Evolutionary conservation across 768 basidiomycete species (phyloP).

Genomic region (Phaffia tasmanica): DNA sequence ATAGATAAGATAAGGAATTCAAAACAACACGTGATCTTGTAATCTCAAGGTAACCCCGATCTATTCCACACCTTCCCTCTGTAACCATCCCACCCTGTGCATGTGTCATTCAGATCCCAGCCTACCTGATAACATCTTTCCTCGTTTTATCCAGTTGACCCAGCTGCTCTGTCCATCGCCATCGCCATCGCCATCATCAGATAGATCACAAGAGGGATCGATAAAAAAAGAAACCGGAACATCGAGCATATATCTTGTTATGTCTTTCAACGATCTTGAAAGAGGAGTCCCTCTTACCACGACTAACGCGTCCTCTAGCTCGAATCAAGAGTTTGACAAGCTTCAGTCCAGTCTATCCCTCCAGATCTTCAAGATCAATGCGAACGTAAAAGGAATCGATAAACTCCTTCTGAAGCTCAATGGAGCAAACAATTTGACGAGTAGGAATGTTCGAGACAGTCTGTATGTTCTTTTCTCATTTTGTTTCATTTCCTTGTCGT

Average conservation of each 20-base stretch:
- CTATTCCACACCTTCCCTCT: too few relatives aligned
- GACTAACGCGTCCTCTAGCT: background rate
- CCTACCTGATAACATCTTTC: too few relatives aligned
- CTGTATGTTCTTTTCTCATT: background rate
- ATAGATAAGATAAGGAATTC: too few relatives aligned
- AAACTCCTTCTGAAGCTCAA: conserved; percentile 97
- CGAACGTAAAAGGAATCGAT: conserved; percentile 89
- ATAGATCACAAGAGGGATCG: too few relatives aligned
- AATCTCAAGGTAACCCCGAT: too few relatives aligned
- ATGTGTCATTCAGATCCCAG: too few relatives aligned
- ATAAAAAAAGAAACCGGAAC: too few relatives aligned
- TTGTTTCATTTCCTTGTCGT: background rate
- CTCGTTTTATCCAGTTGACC: too few relatives aligned
- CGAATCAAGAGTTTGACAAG: conserved; percentile 45
- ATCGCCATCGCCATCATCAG: too few relatives aligned
- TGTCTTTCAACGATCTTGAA: conserved; percentile 23
- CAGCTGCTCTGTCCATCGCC: too few relatives aligned
- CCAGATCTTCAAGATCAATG: conserved; percentile 97
- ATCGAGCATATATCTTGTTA: background rate
- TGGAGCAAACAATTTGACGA: conserved; percentile 42
- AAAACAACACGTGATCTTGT: too few relatives aligned
- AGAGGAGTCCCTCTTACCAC: conserved; percentile 7
- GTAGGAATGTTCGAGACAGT: conserved; percentile 9
- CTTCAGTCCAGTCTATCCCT: conserved; percentile 48
- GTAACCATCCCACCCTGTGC: too few relatives aligned